phyloP scores from a whole-genome alignment of 768 basidiomycete species.

The Candolleomyces efflorescens region DNA sequence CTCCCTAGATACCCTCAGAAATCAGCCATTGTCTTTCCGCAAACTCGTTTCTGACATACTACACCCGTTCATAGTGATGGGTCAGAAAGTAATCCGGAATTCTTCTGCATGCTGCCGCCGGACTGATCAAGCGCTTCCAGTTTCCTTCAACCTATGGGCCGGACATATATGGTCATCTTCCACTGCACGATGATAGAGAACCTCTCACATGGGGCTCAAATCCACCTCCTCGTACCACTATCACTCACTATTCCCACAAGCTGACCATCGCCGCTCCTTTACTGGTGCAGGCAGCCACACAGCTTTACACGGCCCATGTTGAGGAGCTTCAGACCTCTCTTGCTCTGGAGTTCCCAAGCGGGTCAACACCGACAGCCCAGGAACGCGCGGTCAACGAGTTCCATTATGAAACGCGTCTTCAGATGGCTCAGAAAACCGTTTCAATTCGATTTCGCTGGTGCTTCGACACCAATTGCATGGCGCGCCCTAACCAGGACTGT shows the following conservation, averaged over 20 bases:
- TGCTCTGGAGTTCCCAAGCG: background rate
- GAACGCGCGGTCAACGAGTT: conserved; percentile 33
- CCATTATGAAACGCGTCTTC: conserved; percentile 31
- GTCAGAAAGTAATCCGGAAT: conserved; percentile 30
- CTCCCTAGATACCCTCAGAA: conserved; percentile 26
- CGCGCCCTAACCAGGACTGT: background rate
- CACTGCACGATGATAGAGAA: conserved; percentile 26
- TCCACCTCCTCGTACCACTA: conserved; percentile 27
- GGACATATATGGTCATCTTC: conserved; percentile 39
- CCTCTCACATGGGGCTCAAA: conserved; percentile 23
- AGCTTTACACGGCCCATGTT: conserved; percentile 30
- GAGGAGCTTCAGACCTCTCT: conserved; percentile 30
- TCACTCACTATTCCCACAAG: conserved; percentile 37
- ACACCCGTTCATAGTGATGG: conserved; percentile 36
- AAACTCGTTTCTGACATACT: conserved; percentile 26
- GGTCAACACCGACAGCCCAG: background rate
- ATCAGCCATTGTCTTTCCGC: conserved; percentile 24
- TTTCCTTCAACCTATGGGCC: conserved; percentile 39
- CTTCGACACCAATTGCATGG: background rate
- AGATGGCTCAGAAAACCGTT: conserved; percentile 17
- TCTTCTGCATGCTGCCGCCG: background rate
- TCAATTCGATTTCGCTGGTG: conserved; percentile 2
- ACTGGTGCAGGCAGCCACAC: conserved; percentile 34
- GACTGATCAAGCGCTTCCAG: conserved; percentile 16
- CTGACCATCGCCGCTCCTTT: conserved; percentile 38